These are phyloP conservation scores for Sporopachydermia quercuum DNA, from an alignment of 805 yeast species.

Conservation along the genomic window DNA sequence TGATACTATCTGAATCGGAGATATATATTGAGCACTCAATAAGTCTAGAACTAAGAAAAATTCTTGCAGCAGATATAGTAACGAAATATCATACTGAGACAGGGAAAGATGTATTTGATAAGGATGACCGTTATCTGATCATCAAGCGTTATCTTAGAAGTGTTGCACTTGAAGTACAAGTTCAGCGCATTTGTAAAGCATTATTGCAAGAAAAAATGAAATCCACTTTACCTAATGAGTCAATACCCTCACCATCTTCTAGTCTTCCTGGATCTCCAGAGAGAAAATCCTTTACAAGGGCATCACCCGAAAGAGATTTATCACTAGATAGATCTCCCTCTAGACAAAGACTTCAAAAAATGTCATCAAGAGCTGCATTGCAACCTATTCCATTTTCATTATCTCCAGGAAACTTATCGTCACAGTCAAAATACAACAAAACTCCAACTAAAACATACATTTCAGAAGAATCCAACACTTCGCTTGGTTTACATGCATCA, in stretches of 20 bases:
- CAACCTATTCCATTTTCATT: not conserved
- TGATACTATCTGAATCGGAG: slow-evolving; percentile 29
- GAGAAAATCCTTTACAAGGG: not conserved
- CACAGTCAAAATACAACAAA: too few relatives aligned
- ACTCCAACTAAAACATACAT: too few relatives aligned
- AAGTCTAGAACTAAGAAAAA: slow-evolving; percentile 23
- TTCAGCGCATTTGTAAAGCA: slow-evolving; percentile 47
- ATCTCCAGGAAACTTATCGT: too few relatives aligned
- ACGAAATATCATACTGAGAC: slow-evolving; percentile 15
- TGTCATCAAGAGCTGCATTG: too few relatives aligned
- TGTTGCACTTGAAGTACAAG: slow-evolving; percentile 48
- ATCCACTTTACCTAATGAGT: too few relatives aligned
- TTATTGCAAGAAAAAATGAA: slow-evolving; percentile 13
- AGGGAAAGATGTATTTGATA: slow-evolving; percentile 15
- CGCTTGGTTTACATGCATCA: too few relatives aligned
- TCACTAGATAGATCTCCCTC: not conserved
- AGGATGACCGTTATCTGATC: slow-evolving; percentile 28
- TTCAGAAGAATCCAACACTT: too few relatives aligned
- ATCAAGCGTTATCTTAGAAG: slow-evolving; percentile 32
- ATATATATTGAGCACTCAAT: slow-evolving; percentile 44
- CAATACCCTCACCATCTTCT: not conserved
- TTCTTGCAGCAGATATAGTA: slow-evolving; percentile 24
- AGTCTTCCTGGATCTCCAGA: not conserved
- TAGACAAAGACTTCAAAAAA: not conserved
- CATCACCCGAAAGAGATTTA: not conserved